Conservation (phyloP, 495 filamentous ascomycete genomes). For the Tuber brumale region DNA sequence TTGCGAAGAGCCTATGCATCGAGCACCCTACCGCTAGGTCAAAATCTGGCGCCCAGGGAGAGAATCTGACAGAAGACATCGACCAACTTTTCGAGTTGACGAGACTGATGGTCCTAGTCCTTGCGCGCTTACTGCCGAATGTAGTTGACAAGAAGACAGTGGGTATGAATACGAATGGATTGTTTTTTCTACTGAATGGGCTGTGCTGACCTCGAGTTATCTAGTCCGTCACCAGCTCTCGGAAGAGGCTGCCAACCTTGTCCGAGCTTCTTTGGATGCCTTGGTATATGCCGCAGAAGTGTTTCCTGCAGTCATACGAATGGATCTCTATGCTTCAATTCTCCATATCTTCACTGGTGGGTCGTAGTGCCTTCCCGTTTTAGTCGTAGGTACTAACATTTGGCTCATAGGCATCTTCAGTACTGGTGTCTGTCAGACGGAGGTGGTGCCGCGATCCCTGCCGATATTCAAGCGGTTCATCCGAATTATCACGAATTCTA, state of each 20-base stretch:
- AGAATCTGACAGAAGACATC: slow-evolving; percentile 88
- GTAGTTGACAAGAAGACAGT: slow-evolving; percentile 62
- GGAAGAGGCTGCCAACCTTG: slow-evolving; percentile 77
- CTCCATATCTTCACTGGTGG: slow-evolving; percentile 82
- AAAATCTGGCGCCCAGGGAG: slow-evolving; percentile 56
- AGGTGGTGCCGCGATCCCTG: slow-evolving; percentile 82
- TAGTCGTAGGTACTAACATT: slow-evolving; percentile 6
- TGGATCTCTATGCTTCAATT: slow-evolving; percentile 93
- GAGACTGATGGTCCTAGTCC: slow-evolving; percentile 84
- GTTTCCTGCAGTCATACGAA: slow-evolving; percentile 92
- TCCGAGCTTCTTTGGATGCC: slow-evolving; percentile 71
- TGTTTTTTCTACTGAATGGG: slow-evolving; percentile 10
- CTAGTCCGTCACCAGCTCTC: slow-evolving; percentile 63
- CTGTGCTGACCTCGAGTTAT: slow-evolving; percentile 4
- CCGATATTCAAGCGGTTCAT: slow-evolving; percentile 91
- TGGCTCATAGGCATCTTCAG: slow-evolving; percentile 59
- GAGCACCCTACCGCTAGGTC: slow-evolving; percentile 81
- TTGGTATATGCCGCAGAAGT: slow-evolving; percentile 90
- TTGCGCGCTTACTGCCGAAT: slow-evolving; percentile 80
- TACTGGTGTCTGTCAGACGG: slow-evolving; percentile 74
- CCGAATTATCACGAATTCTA: slow-evolving; percentile 56
- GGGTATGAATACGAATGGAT: slow-evolving; percentile 28
- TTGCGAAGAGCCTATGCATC: slow-evolving; percentile 79
- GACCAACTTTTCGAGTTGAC: slow-evolving; percentile 97
- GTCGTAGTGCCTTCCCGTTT: background rate